Conservation (phyloP, 1,139 yeast species). For the Candida sanyaensis region DNA sequence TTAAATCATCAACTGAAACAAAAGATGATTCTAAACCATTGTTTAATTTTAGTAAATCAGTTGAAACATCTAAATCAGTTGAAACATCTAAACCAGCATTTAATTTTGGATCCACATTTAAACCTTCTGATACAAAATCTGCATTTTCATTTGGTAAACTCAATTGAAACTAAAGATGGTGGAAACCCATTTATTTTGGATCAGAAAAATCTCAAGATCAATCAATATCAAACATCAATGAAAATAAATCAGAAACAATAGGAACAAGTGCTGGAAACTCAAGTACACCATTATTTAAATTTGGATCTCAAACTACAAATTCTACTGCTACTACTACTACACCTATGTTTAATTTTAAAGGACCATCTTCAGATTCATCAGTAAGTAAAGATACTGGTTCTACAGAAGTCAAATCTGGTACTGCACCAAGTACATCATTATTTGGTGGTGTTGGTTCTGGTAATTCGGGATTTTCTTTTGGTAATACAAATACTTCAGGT, state of each 20-base stretch:
- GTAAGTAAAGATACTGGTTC: background rate
- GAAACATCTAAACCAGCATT: conserved; percentile 19
- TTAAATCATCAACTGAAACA: conserved; percentile 7
- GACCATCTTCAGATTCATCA: conserved; percentile 1
- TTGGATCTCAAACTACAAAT: background rate
- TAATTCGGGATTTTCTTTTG: conserved; percentile 18
- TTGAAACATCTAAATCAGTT: too few relatives aligned
- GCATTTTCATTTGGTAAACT: conserved; percentile 15
- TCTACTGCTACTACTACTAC: conserved; percentile 6
- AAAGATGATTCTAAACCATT: conserved; percentile 1
- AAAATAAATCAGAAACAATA: background rate
- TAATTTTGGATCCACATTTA: conserved; percentile 15
- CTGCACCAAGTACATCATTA: background rate
- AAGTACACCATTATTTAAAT: background rate
- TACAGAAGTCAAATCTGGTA: background rate
- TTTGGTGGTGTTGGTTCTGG: background rate
- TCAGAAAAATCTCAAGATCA: background rate
- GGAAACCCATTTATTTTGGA: background rate
- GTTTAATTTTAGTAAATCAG: background rate
- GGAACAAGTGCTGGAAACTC: background rate
- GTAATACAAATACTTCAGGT: conserved; percentile 8
- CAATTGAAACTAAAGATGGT: background rate
- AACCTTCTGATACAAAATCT: conserved; percentile 10
- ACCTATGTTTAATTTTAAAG: conserved; percentile 10
- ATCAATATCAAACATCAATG: background rate